These are phyloP conservation scores for Candida caryicola DNA, from an alignment of 805 yeast species.

Conservation along the genomic window DNA sequence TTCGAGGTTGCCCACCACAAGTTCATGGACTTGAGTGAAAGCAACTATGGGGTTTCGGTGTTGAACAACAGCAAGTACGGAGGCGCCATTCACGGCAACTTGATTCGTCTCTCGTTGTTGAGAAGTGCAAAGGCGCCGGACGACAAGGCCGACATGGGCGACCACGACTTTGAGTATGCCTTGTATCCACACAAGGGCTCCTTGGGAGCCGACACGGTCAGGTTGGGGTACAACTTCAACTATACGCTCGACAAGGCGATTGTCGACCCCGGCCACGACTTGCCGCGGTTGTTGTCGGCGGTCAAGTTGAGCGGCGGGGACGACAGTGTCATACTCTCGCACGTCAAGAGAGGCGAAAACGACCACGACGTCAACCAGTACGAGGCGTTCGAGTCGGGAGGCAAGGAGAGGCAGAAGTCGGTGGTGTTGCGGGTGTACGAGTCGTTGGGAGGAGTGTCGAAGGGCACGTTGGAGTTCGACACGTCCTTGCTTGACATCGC, in stretches of 20 bases:
- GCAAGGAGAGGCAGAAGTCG: slow-evolving; percentile 44
- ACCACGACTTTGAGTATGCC: slow-evolving; percentile 79
- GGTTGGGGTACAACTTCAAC: slow-evolving; percentile 78
- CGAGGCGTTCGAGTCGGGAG: slow-evolving; percentile 44
- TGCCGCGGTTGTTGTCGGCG: slow-evolving; percentile 15
- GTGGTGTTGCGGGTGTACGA: slow-evolving; percentile 80
- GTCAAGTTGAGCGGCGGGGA: slow-evolving; percentile 33
- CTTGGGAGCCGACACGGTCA: slow-evolving; percentile 61
- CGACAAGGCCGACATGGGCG: slow-evolving; percentile 91
- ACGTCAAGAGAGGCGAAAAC: slow-evolving; percentile 85
- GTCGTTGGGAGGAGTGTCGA: slow-evolving; percentile 75
- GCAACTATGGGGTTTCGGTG: slow-evolving; percentile 80
- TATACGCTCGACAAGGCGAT: slow-evolving; percentile 35
- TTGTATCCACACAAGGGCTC: slow-evolving; percentile 78
- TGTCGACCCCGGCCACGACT: slow-evolving; percentile 12
- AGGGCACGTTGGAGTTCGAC: slow-evolving; percentile 47
- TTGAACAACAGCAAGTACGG: slow-evolving; percentile 89
- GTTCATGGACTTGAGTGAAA: slow-evolving; percentile 88
- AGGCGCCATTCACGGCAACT: slow-evolving; percentile 88
- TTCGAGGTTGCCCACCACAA: slow-evolving; percentile 95
- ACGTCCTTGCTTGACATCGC: slow-evolving; percentile 37
- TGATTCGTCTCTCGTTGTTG: slow-evolving; percentile 79
- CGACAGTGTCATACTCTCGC: slow-evolving; percentile 61
- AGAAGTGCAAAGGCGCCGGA: slow-evolving; percentile 96
- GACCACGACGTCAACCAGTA: slow-evolving; percentile 55